These are phyloP conservation scores for Prunus davidiana DNA, from an alignment of 306 rosid genomes.

Conservation along the genomic window DNA sequence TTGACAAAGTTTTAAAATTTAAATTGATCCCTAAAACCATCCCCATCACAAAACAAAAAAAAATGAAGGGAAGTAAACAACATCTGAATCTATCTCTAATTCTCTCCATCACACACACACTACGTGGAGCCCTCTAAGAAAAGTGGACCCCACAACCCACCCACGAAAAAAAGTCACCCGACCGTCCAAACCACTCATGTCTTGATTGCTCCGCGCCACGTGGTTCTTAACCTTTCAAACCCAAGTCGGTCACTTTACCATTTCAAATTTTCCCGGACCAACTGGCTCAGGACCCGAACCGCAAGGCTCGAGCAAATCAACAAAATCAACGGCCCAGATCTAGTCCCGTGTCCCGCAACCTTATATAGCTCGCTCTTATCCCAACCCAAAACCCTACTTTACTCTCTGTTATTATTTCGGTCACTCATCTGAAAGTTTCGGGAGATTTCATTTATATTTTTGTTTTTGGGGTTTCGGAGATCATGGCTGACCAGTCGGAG, in stretches of 20 bases:
- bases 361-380: slow-evolving; percentile 20
- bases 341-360: slow-evolving; percentile 32
- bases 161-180: background rate
- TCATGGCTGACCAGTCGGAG: slow-evolving; percentile 69
- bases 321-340: slow-evolving; percentile 24
- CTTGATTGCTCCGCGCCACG: slow-evolving; percentile 25
- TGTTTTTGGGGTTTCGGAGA: slow-evolving; percentile 3
- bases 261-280: slow-evolving; percentile 20
- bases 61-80: background rate
- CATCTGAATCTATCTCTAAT: background rate
- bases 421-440: slow-evolving; percentile 11
- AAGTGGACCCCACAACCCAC: background rate
- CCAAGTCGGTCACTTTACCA: slow-evolving; percentile 19
- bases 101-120: background rate
- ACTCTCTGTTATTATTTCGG: background rate
- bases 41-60: background rate
- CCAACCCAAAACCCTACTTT: slow-evolving; percentile 21
- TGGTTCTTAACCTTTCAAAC: slow-evolving; percentile 6
- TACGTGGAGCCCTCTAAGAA: slow-evolving; percentile 22
- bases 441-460: background rate
- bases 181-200: slow-evolving; percentile 11
- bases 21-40: background rate
- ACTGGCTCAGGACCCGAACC: slow-evolving; percentile 21
- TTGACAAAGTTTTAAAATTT: background rate
- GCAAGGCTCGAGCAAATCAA: background rate